Evolutionary conservation across 75 land plant genomes (phyloP).

Genomic region (Selaginella moellendorffii): DNA sequence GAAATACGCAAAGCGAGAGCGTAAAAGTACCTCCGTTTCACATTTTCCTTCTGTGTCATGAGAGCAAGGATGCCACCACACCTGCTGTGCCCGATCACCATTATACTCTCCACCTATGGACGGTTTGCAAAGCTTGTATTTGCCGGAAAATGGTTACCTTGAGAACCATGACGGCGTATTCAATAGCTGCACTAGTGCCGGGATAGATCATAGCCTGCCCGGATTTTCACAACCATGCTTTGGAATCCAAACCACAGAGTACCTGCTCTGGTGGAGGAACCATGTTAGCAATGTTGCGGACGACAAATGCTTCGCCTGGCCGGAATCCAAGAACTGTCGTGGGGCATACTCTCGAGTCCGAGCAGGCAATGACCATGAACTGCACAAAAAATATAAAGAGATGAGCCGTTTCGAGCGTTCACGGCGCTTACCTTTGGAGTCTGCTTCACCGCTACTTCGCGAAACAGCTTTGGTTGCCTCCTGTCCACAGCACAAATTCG

Average conservation of each 20-base stretch:
- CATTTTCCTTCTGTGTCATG: conserved; percentile 42
- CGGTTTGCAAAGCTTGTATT: neutral
- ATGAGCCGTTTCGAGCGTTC: neutral
- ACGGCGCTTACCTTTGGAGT: conserved; percentile 73
- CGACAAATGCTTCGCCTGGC: too few species aligned
- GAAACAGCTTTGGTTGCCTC: conserved; percentile 42
- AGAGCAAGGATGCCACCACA: conserved; percentile 80
- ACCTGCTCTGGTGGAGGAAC: conserved; percentile 41
- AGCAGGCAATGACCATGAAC: conserved; percentile 48
- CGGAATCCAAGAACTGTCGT: too few species aligned
- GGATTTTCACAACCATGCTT: too few species aligned
- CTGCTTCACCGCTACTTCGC: conserved; percentile 53
- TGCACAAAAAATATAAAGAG: conserved; percentile 6
- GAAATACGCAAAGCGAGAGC: neutral
- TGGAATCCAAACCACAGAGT: too few species aligned
- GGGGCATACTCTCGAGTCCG: conserved; percentile 88
- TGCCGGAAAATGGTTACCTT: conserved; percentile 42
- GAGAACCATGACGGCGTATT: conserved; percentile 81
- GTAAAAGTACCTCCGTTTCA: neutral
- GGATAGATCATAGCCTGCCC: neutral
- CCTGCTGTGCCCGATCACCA: conserved; percentile 73
- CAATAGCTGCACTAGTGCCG: conserved; percentile 35
- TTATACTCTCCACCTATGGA: conserved; percentile 40
- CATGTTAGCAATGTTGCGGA: conserved; percentile 90
- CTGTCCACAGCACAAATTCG: too few species aligned